These are phyloP conservation scores for Pseudopithomyces chartarum DNA, from an alignment of 2,329 filamentous ascomycete species.

Conservation along the genomic window DNA sequence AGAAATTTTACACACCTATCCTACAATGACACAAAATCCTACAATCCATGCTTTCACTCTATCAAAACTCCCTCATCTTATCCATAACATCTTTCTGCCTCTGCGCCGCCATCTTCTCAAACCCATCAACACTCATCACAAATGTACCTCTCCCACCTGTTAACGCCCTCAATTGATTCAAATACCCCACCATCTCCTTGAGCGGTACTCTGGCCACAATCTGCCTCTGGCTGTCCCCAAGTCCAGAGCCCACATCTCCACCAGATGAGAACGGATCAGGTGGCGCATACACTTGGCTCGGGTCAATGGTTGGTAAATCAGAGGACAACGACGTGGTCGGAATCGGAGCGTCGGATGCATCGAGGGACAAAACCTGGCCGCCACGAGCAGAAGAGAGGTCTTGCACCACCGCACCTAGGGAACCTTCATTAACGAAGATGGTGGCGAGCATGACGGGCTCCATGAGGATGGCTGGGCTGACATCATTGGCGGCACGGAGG, in stretches of 20 bases:
- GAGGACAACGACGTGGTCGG: slow-evolving; percentile 11
- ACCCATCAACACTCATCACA: slow-evolving; percentile 74
- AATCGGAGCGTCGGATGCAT: slow-evolving; percentile 33
- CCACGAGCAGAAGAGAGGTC: slow-evolving; percentile 77
- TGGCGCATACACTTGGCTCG: slow-evolving; percentile 80
- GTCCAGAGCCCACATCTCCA: slow-evolving; percentile 20
- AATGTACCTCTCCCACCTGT: slow-evolving; percentile 83
- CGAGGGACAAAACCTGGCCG: slow-evolving; percentile 74
- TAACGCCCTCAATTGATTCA: slow-evolving; percentile 85
- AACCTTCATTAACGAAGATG: slow-evolving; percentile 82
- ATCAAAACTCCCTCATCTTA: slow-evolving; percentile 32
- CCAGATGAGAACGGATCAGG: slow-evolving; percentile 75
- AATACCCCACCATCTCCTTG: slow-evolving; percentile 95
- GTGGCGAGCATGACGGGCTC: slow-evolving; percentile 93
- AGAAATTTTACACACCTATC: background rate
- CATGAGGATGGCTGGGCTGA: slow-evolving; percentile 68
- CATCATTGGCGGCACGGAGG: slow-evolving; percentile 65
- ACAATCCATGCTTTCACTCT: background rate
- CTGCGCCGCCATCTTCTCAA: slow-evolving; percentile 68
- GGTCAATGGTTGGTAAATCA: slow-evolving; percentile 62
- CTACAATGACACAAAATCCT: background rate
- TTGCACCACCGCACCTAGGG: slow-evolving; percentile 81
- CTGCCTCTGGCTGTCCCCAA: slow-evolving; percentile 49
- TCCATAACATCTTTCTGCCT: slow-evolving; percentile 62
- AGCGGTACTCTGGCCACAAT: slow-evolving; percentile 88